A percentile compares a stretch with the other conserved stretches of the same genome.
These are phyloP conservation scores for Pythium sp. DNA, from an alignment of 352 stramenopile genomes.

Conservation along the genomic window DNA sequence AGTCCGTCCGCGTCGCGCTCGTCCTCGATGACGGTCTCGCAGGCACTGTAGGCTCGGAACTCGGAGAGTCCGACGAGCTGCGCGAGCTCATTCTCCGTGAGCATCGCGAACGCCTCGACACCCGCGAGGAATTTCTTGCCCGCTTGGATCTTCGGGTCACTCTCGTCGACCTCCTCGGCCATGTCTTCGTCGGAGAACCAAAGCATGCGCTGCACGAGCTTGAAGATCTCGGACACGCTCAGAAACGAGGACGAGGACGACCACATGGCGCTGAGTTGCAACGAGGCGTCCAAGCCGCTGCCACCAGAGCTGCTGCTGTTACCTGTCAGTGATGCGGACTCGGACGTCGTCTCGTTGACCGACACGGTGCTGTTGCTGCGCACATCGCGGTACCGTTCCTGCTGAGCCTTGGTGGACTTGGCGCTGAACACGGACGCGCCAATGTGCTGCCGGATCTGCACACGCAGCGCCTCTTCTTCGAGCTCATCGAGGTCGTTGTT, in stretches of 20 bases:
- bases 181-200: constrained; percentile 50
- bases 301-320: background rate
- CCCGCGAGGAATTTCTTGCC: constrained; percentile 55
- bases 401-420: constrained; percentile 12
- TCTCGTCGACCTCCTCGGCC: constrained; percentile 48
- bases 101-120: constrained; percentile 53
- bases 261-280: constrained; percentile 24
- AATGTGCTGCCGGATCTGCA: constrained; percentile 47
- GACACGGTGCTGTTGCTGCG: constrained; percentile 14
- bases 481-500: constrained; percentile 46
- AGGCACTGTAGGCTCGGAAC: constrained; percentile 31
- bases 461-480: constrained; percentile 41
- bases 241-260: constrained; percentile 19
- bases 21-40: constrained; percentile 42
- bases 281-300: constrained; percentile 1
- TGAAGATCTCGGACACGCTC: constrained; percentile 28
- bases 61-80: constrained; percentile 49
- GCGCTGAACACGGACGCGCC: constrained; percentile 14
- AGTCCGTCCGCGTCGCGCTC: constrained; percentile 51
- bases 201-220: constrained; percentile 36
- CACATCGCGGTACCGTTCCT: constrained; percentile 11
- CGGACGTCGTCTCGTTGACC: constrained; percentile 9
- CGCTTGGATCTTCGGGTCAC: constrained; percentile 45
- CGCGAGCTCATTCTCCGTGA: constrained; percentile 52
- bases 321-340: constrained; percentile 20